Evolutionary conservation across 2,329 filamentous ascomycete genomes (phyloP).

Genomic region (Neocatenulostroma microsporum): DNA sequence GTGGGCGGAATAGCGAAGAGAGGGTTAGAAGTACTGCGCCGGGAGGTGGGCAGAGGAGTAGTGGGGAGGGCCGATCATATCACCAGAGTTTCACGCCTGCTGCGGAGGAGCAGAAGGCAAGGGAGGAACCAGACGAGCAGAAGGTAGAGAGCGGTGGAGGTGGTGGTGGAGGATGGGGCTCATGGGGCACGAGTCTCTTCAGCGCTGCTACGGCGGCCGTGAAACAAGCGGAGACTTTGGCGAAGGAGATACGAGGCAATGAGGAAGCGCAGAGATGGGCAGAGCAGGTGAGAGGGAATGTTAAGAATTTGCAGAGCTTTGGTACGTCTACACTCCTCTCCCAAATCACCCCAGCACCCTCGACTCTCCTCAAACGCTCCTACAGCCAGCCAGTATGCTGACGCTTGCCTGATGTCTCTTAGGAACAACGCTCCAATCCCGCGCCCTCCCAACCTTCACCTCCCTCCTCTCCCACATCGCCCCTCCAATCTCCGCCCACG

Average conservation of each 20-base stretch:
- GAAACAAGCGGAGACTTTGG: slow-evolving; percentile 86
- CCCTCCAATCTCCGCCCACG: slow-evolving; percentile 92
- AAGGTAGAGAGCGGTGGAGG: slow-evolving; percentile 22
- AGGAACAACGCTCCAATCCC: slow-evolving; percentile 81
- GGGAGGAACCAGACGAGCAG: not conserved
- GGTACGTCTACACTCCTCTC: slow-evolving; percentile 45
- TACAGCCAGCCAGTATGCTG: too few relatives aligned
- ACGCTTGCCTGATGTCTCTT: slow-evolving; percentile 4
- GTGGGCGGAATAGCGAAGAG: slow-evolving; percentile 57
- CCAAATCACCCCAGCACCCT: not conserved
- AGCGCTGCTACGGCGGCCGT: slow-evolving; percentile 74
- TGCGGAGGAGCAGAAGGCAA: slow-evolving; percentile 32
- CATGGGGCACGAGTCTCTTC: slow-evolving; percentile 84
- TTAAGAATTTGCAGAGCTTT: slow-evolving; percentile 65
- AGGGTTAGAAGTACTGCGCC: slow-evolving; percentile 34
- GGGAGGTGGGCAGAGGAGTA: slow-evolving; percentile 64
- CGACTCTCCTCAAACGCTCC: too few relatives aligned
- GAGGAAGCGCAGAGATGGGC: slow-evolving; percentile 96
- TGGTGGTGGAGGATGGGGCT: slow-evolving; percentile 49
- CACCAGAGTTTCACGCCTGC: slow-evolving; percentile 66
- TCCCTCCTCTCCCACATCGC: slow-evolving; percentile 91
- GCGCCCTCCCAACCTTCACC: slow-evolving; percentile 88
- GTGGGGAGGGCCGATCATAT: slow-evolving; percentile 67
- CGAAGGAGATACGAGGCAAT: slow-evolving; percentile 92
- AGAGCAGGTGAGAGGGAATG: slow-evolving; percentile 85